A percentile compares a stretch with the other conserved stretches of the same genome.
phyloP scores from a whole-genome alignment of 345 rosid genomes.

The Brassica nigra region DNA sequence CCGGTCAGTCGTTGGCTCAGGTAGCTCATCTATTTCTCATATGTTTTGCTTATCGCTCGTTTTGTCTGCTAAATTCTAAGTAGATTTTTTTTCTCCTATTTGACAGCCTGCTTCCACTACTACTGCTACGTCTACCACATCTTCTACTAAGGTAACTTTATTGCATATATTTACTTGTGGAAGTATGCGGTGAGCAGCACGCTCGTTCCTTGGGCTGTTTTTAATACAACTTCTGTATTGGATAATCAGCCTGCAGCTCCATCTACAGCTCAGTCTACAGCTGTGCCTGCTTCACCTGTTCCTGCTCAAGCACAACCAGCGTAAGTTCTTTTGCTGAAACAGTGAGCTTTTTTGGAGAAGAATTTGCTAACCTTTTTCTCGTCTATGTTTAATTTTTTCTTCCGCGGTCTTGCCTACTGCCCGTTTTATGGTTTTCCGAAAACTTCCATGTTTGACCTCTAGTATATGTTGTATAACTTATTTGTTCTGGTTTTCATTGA shows the following conservation, averaged over 20 bases:
- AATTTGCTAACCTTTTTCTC: not conserved
- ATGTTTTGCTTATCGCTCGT: not conserved
- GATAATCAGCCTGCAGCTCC: constrained; percentile 29
- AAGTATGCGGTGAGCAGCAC: constrained; percentile 1
- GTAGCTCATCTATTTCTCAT: constrained; percentile 38
- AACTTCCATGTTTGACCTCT: constrained; percentile 2
- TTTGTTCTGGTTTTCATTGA: constrained; percentile 10
- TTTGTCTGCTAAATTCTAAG: not conserved
- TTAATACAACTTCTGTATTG: constrained; percentile 19
- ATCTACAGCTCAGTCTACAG: constrained; percentile 40
- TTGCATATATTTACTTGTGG: constrained; percentile 8
- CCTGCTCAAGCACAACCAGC: constrained; percentile 52
- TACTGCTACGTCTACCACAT: constrained; percentile 49
- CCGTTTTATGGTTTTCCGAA: constrained; percentile 6
- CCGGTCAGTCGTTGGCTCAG: constrained; percentile 64
- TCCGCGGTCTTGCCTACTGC: constrained; percentile 4
- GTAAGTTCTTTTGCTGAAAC: constrained; percentile 46
- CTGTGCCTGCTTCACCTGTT: constrained; percentile 44
- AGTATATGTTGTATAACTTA: not conserved
- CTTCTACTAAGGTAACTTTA: constrained; percentile 42
- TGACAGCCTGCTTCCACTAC: constrained; percentile 61
- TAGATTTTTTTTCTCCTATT: not conserved
- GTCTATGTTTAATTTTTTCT: not conserved
- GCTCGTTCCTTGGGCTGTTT: not conserved
- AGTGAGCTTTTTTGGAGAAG: not conserved